Base-by-base conservation (phyloP, 192 early-diverging fungal genomes). In the Dimargaris xerosporica region DNA sequence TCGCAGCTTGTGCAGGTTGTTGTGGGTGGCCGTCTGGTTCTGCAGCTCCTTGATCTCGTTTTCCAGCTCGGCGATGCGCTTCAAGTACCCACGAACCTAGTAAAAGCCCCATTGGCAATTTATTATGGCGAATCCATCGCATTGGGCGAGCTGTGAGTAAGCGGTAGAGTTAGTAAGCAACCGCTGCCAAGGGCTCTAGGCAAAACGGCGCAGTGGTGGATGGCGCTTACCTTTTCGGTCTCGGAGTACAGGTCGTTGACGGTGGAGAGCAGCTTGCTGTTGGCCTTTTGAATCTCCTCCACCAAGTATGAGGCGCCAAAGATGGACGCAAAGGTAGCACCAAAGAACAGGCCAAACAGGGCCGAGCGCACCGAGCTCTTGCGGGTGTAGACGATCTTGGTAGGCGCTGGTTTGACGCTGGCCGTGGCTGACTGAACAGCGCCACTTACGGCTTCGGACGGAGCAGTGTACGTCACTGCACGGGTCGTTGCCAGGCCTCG, bases 321-420 rank as follows among this genome's bases (percentile, higher is more conserved):
- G 16, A 60, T 43, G 11, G 58, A 60, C n/a, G 58, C 58, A 43
- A 60, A 60, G 42, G 58, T 60, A 23, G 58, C 58, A 23, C 58
- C 58, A 28, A 60, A 43, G 39, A 60, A 60, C 15, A 60, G 58
- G 5, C 58, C 58, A 43, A 60, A 60, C 41, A 60, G n/a, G 16
- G 58, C 58, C 58, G 58, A 60, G 43, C 58, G 58, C 58, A 60
- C 58, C 10, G 58, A 60, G 13, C 58, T 28, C 43, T 60, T 60
- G n/a, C 58, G 58, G 39, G 58, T 60, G 41, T 43, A 41, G 39
- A 60, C 58, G 5, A 60, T 26, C 42, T 41, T 60, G 58, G 58
- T 29, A 28, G 54, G 28, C 26, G 28, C 54, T 19, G 54, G 29
- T n/a, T 56, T 56, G 19, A 52, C 28, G 28, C 50, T 52, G 21